Evolutionary conservation across 176 grass and related monocot genomes (phyloP), one percentile per base, ranked within the genome.

Genomic region (Dendrocalamus sinicus): DNA sequence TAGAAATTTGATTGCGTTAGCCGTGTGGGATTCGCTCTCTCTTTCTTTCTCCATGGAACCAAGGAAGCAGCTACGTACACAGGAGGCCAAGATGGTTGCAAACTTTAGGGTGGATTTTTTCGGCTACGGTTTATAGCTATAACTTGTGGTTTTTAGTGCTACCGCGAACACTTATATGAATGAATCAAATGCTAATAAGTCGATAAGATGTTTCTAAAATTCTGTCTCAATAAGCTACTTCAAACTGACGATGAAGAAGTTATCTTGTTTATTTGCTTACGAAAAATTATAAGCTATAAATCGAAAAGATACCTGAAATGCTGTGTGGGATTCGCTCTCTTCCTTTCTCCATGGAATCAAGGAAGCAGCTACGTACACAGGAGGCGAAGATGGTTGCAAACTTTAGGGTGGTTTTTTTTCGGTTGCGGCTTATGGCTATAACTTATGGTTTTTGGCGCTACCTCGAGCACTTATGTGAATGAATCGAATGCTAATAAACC

Each of bases 91-190:
- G 30, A 23, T 40, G 54, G 55, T 24, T 60, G 12, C 22, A 77
- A 60, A 23, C n/a, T 9, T 53, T 14, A 51, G 32, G 32, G 3
- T 35, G 32, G 32, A 35, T 35, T 35, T 35, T 39, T 39, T 39
- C 37, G 5, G 4, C 37, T 39, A 5, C 5, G 37, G 0, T 5
- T 39, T 39, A 39, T 39, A 5, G 4, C 0, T 32, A 32, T 32
- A 32, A 32, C 35, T 37, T 37, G 4, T 37, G 35, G 4, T 39
- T 39, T 39, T 39, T 39, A 5, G 4, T 0, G 2, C 37, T 39
- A 39, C 0, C 5, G 0, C 0, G 4, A 39, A 5, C 3, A 5
- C 0, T 39, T 39, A 5, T 39, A 0, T 39, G 37, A 39, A 39
- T 39, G 37, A 39, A 39, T 5, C 37, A 4, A 39, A 39, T 39